Conservation (phyloP, 352 stramenopile species). For the Thraustochytrium striatum region DNA sequence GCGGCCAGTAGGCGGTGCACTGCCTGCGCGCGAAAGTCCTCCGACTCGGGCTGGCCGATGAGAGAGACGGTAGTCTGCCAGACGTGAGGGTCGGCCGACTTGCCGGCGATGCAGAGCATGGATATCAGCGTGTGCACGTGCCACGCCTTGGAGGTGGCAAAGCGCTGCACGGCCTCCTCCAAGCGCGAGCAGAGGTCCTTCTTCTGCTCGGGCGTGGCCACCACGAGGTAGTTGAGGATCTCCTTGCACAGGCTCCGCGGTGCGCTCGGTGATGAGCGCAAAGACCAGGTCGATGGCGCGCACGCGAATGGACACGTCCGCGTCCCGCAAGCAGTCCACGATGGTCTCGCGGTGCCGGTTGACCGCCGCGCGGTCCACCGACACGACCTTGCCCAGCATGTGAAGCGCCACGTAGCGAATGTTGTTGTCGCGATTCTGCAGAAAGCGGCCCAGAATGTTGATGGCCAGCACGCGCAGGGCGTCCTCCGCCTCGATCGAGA, state of each 20-base stretch:
- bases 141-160: slow-evolving; percentile 69
- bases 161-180: slow-evolving; percentile 74
- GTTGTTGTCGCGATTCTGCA: slow-evolving; percentile 99
- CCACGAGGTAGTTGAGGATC: slow-evolving; percentile 98
- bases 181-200: slow-evolving; percentile 88
- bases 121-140: slow-evolving; percentile 96
- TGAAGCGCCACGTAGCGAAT: slow-evolving; percentile 99
- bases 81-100: slow-evolving; percentile 84
- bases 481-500: slow-evolving; percentile 91
- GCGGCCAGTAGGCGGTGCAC: slow-evolving; percentile 95
- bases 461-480: slow-evolving; percentile 92
- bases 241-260: slow-evolving; percentile 94
- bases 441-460: slow-evolving; percentile 98
- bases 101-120: slow-evolving; percentile 95
- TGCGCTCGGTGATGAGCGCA: slow-evolving; percentile 92
- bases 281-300: slow-evolving; percentile 98
- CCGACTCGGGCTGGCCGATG: slow-evolving; percentile 71
- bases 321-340: slow-evolving; percentile 88
- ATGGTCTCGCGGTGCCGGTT: slow-evolving; percentile 95
- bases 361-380: slow-evolving; percentile 68
- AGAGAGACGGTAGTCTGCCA: slow-evolving; percentile 89
- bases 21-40: slow-evolving; percentile 83
- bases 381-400: slow-evolving; percentile 83
- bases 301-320: slow-evolving; percentile 96
- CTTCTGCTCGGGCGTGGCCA: slow-evolving; percentile 91